Evolutionary conservation across 805 yeast genomes (phyloP), one percentile per base, ranked within the genome.

Genomic region (Dipodascus albidus): DNA sequence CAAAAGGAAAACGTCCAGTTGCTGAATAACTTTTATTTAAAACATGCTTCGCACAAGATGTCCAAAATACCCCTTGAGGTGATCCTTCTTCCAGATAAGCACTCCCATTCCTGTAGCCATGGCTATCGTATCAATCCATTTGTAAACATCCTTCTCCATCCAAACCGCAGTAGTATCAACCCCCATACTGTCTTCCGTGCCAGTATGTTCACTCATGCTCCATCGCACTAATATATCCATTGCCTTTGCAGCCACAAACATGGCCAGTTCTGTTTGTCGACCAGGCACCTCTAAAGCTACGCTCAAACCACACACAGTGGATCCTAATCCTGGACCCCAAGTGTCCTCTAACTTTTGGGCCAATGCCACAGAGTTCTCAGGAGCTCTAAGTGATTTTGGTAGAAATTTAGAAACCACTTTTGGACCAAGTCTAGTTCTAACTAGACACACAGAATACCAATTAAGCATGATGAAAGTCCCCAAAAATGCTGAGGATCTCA

Each of bases 391-490:
- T 27, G 6, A 6, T 11, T 11, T 27, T 11, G n/a, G n/a, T n/a
- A n/a, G n/a, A 6, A 27, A 27, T 27, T 60, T 53, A 2, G 77
- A 76, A 56, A 73, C 69, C 19, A 74, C 50, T 20, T 52, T 53
- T 2, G 78, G 78, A 1, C 74, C 65, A 2, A 74, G 51, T 53
- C 76, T 57, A 2, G 70, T 67, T 50, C 80, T 61, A 2, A 69
- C 65, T 22, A 75, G 61, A 59, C 80, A 75, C 14, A 76, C 78
- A 6, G 70, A 70, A 56, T 76, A 76, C 79, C 79, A 75, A 54
- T 66, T 66, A 48, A 74, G 61, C 14, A 67, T 67, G 24, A 75
- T 75, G 56, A 68, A 75, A 1, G 70, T 54, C 2, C 73, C 76
- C 51, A 75, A 64, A 60, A 75, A 75, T 24, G 68, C 61, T 3